Conservation (phyloP, 1,139 yeast genomes). For the Geotrichum aggregatum region DNA sequence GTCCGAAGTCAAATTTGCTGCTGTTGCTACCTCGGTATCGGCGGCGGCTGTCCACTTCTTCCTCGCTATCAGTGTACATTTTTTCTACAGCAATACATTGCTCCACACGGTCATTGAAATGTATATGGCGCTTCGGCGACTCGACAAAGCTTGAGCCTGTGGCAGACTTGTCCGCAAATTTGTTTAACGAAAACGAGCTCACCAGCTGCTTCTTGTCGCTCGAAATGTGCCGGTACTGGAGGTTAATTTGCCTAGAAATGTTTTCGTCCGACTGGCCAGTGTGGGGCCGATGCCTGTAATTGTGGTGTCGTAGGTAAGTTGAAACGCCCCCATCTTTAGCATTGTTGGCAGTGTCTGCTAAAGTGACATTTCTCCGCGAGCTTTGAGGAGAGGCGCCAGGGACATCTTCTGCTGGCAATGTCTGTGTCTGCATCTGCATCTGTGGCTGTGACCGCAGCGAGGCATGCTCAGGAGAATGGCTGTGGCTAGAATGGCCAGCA, state of each 20-base stretch:
- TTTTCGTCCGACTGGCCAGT: conserved; percentile 33
- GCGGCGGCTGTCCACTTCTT: conserved; percentile 42
- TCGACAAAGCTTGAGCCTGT: conserved; percentile 21
- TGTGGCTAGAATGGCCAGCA: conserved; percentile 45
- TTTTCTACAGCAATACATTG: conserved; percentile 76
- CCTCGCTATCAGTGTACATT: conserved; percentile 42
- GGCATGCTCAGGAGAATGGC: conserved; percentile 77
- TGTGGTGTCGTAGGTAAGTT: conserved; percentile 39
- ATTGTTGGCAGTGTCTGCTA: conserved; percentile 80
- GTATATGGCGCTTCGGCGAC: conserved; percentile 54
- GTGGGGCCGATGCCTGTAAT: conserved; percentile 38
- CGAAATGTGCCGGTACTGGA: conserved; percentile 31
- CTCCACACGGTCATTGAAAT: conserved; percentile 87
- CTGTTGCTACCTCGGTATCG: too few species aligned
- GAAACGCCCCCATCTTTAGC: conserved; percentile 37
- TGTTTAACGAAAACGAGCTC: conserved; percentile 14
- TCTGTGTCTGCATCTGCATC: not conserved
- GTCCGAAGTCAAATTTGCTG: not conserved
- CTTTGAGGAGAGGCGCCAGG: conserved; percentile 17
- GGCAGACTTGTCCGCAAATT: conserved; percentile 32
- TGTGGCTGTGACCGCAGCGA: not conserved
- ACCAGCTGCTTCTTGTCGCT: conserved; percentile 41
- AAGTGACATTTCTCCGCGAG: conserved; percentile 49
- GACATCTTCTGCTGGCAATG: conserved; percentile 2
- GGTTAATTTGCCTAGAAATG: conserved; percentile 36